Evolutionary conservation across 2,329 filamentous ascomycete genomes (phyloP), one percentile per base, ranked within the genome.

Genomic region (Aspergillus hiratsukae): DNA sequence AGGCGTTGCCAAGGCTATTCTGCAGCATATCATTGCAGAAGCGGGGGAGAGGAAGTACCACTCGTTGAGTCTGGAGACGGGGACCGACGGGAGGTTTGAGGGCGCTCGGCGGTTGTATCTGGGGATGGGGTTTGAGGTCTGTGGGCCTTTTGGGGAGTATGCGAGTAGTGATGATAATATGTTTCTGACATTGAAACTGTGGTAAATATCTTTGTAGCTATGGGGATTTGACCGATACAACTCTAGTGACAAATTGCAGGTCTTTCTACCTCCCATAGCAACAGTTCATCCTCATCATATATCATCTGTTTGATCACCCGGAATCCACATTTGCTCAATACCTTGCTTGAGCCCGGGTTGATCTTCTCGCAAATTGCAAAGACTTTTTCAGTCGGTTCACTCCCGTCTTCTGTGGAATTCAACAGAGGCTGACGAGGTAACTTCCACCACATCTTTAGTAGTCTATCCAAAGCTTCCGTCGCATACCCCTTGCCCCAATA

Each of bases 401-500:
- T n/a, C 1, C 3, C 4, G 6, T 14, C 21, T 29, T 27, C 50
- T 3, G 19, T 23, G 1, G 40, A 14, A 27, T 48, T 23, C 19
- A 21, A 10, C 2, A 19, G 48, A 5, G 50, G 43, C 4, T 17
- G 49, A 14, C 62, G 46, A 3, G 59, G 59, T 10, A 69, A 43
- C 4, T 53, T 49, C 65, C 67, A 69, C 67, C 67, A 69, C 52
- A 61, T 53, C 41, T 61, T 61, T 25, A 67, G 40, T 50, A 68
- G 28, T 51, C 64, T 45, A 3, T 52, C 48, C 43, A 69, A 49
- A 10, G 66, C 62, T 27, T 69, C 67, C 2, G 66, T 69, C 8
- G 66, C 66, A 23, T 60, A 65, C n/a, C 66, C 67, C 21, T 64
- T 67, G 0, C 63, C 61, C 67, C 67, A 69, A 10, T 43, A 46